These are phyloP conservation scores for Catunica adiposa DNA, from an alignment of 2,329 filamentous ascomycete species.

Conservation along the genomic window DNA sequence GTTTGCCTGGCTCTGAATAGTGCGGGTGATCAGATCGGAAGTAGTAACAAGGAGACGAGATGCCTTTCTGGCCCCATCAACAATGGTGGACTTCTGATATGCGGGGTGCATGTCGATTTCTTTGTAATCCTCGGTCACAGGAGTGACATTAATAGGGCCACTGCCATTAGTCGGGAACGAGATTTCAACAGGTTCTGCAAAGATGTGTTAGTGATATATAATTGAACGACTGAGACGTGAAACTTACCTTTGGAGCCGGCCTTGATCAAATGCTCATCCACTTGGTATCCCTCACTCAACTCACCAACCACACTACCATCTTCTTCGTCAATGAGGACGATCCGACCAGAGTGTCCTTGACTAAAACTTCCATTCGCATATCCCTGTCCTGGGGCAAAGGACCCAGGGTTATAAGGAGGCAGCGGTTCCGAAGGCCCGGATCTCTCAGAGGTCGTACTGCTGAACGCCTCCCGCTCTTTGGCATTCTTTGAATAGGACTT, in stretches of 20 bases:
- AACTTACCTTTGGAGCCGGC: conserved; percentile 72
- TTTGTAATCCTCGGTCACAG: conserved; percentile 53
- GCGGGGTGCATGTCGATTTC: conserved; percentile 69
- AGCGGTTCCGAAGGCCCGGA: conserved; percentile 24
- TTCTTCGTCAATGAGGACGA: conserved; percentile 88
- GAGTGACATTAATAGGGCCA: conserved; percentile 47
- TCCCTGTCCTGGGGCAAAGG: conserved; percentile 63
- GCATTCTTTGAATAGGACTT: conserved; percentile 22
- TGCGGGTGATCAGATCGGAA: conserved; percentile 61
- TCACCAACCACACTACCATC: conserved; percentile 92
- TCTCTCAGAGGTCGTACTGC: neutral
- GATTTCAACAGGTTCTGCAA: conserved; percentile 57
- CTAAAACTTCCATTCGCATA: conserved; percentile 51
- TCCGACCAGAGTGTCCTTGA: conserved; percentile 44
- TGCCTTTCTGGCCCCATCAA: conserved; percentile 72
- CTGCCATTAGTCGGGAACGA: conserved; percentile 52
- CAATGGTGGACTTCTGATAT: conserved; percentile 76
- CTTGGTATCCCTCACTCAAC: conserved; percentile 63
- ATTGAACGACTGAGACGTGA: neutral
- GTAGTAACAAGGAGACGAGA: conserved; percentile 86
- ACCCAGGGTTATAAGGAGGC: conserved; percentile 62
- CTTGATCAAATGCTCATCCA: conserved; percentile 59
- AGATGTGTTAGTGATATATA: conserved; percentile 2
- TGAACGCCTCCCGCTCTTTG: conserved; percentile 25
- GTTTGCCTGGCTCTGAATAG: conserved; percentile 61